Base-by-base conservation (phyloP, 2,329 filamentous ascomycete species). In the Aspergillus tubingensis region DNA sequence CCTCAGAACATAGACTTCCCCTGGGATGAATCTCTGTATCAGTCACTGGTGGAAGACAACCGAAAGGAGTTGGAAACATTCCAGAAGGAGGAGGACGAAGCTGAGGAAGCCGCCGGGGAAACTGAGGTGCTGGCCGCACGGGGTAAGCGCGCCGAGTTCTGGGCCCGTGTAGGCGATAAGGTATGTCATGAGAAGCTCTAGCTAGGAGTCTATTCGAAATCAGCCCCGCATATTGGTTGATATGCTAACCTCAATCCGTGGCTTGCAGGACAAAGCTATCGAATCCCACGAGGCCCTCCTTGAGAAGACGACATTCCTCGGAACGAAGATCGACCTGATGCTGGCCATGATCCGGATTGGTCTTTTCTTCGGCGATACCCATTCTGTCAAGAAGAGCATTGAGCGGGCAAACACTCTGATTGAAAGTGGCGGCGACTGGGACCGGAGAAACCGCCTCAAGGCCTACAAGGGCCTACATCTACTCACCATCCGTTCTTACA, bases 391-490 rank as follows among this genome's bases (percentile, higher is more conserved):
- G 86, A 96, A 96, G 85, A 91, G 92, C 62, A 86, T 98, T 50
- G 92, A 96, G 72, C 89, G 94, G 47, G 93, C 93, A 69, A 92
- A 91, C 80, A 85, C 90, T 3, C 84, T 99, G 54, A 93, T 99
- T 36, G 95, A 99, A 75, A 90, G 90, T 67, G 95, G 95, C 68
- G 95, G 95, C 77, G 95, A 99, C 79, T 99, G 95, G 95, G 95
- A 99, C 77, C 91, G 95, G 66, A 90, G 95, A 76, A 99, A 99
- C 83, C 90, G 95, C 62, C 87, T 99, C 73, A 99, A 99, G 88
- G 95, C 95, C 67, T 99, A 99, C 84, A 92, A 96, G 76, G 95
- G 95, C 64, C 85, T 99, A 58, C 90, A 98, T 75, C 86, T 96
- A 60, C 88, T 99, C 68, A 98, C 94, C 23, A 87, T 95, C 67